Evolutionary conservation across 805 yeast genomes (phyloP).

Genomic region (Metschnikowia sp.): DNA sequence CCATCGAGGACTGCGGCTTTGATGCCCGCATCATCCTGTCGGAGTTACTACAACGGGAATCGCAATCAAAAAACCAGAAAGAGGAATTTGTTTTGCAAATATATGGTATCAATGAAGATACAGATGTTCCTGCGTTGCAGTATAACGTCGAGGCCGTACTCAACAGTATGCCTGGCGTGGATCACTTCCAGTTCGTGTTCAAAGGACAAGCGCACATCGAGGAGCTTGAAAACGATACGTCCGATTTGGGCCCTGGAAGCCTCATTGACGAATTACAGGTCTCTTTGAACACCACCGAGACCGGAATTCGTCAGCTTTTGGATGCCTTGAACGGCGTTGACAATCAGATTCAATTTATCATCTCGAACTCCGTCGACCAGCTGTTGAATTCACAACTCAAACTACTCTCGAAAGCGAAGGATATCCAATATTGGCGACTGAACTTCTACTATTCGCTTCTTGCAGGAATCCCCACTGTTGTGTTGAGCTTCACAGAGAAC

Average conservation of each 20-base stretch:
- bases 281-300: slow-evolving; percentile 43
- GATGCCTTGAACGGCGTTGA: slow-evolving; percentile 42
- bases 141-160: slow-evolving; percentile 41
- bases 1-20: slow-evolving; percentile 61
- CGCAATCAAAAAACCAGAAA: slow-evolving; percentile 8
- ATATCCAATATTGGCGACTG: slow-evolving; percentile 66
- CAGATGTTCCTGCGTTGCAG: slow-evolving; percentile 29
- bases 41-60: slow-evolving; percentile 1
- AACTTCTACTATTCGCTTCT: slow-evolving; percentile 50
- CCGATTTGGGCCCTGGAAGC: slow-evolving; percentile 15
- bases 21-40: slow-evolving; percentile 18
- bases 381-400: slow-evolving; percentile 60
- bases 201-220: slow-evolving; percentile 17
- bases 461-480: slow-evolving; percentile 61
- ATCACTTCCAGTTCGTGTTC: slow-evolving; percentile 23
- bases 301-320: slow-evolving; percentile 67
- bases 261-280: slow-evolving; percentile 40
- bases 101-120: slow-evolving; percentile 27
- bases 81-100: slow-evolving; percentile 33
- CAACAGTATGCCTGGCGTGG: slow-evolving; percentile 30
- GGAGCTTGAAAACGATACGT: slow-evolving; percentile 12
- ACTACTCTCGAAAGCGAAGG: slow-evolving; percentile 64
- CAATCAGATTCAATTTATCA: slow-evolving; percentile 51
- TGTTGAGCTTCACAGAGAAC: slow-evolving; percentile 47
- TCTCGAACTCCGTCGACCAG: slow-evolving; percentile 50